Percentiles rank a stretch among this genome's conserved stretches.
These are phyloP conservation scores for Talaromyces amestolkiae DNA, from an alignment of 2,329 filamentous ascomycete genomes.

Conservation along the genomic window DNA sequence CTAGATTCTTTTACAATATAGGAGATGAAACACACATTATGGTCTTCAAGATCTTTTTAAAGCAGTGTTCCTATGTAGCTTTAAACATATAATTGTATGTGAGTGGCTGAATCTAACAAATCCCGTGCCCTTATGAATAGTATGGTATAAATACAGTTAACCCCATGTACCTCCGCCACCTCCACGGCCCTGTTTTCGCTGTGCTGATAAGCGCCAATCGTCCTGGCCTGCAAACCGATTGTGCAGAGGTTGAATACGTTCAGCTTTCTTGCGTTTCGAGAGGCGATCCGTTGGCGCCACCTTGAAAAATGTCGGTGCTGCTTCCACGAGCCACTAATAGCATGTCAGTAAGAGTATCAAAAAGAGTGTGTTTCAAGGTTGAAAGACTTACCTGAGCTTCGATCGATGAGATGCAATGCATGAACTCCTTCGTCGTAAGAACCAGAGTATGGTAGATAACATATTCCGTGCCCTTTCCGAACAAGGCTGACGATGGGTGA, in stretches of 20 bases:
- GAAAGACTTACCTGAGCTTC: slow-evolving; percentile 67
- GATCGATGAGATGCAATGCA: slow-evolving; percentile 90
- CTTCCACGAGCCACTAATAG: slow-evolving; percentile 72
- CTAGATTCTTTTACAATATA: no score
- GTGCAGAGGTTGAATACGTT: slow-evolving; percentile 91
- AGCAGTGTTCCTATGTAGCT: background rate
- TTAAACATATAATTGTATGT: background rate
- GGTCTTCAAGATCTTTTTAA: no score
- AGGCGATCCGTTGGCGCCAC: slow-evolving; percentile 82
- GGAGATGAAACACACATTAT: no score
- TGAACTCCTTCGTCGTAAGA: slow-evolving; percentile 78
- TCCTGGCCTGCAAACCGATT: slow-evolving; percentile 91
- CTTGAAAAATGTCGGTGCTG: slow-evolving; percentile 98
- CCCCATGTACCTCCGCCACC: slow-evolving; percentile 93
- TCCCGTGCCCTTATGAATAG: no score
- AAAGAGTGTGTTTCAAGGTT: background rate
- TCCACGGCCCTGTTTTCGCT: slow-evolving; percentile 77
- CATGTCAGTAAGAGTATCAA: slow-evolving; percentile 16
- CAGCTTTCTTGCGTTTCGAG: slow-evolving; percentile 87
- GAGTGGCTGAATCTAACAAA: no score
- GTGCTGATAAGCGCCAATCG: slow-evolving; percentile 89
- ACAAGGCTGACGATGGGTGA: slow-evolving; percentile 83
- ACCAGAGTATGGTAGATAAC: slow-evolving; percentile 76
- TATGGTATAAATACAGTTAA: slow-evolving; percentile 22
- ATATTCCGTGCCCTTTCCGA: slow-evolving; percentile 94